Conservation (phyloP, 805 yeast species). For the Candida nitratophila region DNA sequence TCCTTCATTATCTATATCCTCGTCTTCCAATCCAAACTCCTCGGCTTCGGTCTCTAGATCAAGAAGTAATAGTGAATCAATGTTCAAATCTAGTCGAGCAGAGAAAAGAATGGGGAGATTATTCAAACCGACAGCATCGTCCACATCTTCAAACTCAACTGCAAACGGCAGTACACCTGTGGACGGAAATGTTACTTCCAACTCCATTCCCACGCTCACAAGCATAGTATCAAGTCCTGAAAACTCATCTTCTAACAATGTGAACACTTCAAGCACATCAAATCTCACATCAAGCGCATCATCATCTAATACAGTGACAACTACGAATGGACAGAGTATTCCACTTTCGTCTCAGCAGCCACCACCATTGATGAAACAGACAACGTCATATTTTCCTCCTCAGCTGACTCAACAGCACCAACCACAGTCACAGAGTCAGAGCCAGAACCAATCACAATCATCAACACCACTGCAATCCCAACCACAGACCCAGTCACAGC, state of each 20-base stretch:
- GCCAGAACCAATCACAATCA: conserved; percentile 2
- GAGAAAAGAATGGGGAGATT: conserved; percentile 28
- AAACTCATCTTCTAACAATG: too few relatives aligned
- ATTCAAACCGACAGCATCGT: conserved; percentile 16
- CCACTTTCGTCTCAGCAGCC: too few relatives aligned
- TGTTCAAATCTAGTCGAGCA: conserved; percentile 22
- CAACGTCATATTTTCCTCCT: neutral
- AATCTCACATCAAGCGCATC: too few relatives aligned
- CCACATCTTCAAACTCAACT: conserved; percentile 3
- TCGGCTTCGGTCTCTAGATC: conserved; percentile 10
- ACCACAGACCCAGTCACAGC: neutral
- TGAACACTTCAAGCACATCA: too few relatives aligned
- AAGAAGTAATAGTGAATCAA: conserved; percentile 24
- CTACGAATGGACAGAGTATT: too few relatives aligned
- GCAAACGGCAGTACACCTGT: neutral
- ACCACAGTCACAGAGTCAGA: conserved; percentile 3
- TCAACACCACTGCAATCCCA: conserved; percentile 1
- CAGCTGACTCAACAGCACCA: conserved; percentile 2
- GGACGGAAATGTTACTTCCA: too few relatives aligned
- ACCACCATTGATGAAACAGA: neutral
- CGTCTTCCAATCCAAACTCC: neutral
- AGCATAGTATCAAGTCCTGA: too few relatives aligned
- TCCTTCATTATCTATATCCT: neutral
- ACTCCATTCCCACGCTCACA: too few relatives aligned
- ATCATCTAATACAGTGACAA: too few relatives aligned